Conservation (phyloP, 2,329 filamentous ascomycete species). For the Claviceps capensis region DNA sequence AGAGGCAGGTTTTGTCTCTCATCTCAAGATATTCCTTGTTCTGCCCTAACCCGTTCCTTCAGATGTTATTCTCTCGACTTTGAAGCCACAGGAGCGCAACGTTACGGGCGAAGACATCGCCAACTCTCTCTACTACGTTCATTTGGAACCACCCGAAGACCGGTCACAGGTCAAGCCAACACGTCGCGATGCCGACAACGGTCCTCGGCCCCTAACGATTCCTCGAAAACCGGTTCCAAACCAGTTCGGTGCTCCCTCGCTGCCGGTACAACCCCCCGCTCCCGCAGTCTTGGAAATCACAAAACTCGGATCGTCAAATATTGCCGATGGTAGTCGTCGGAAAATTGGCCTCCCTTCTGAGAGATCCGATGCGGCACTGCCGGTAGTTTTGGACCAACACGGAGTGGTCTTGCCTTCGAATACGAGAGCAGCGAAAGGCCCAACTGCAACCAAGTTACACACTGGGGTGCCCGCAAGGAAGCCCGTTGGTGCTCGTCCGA, state of each 20-base stretch:
- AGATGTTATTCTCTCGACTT: conserved; percentile 87
- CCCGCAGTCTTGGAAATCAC: neutral
- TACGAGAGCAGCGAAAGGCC: neutral
- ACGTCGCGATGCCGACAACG: conserved; percentile 20
- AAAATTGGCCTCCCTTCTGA: neutral
- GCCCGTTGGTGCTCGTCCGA: conserved; percentile 15
- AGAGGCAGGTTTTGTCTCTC: conserved; percentile 44
- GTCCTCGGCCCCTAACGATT: conserved; percentile 29
- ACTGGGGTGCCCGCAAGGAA: conserved; percentile 13
- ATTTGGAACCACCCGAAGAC: conserved; percentile 48
- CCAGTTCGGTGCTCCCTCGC: conserved; percentile 14
- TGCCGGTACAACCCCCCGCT: neutral
- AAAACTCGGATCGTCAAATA: neutral
- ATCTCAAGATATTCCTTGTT: conserved; percentile 4
- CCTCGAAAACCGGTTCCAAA: conserved; percentile 38
- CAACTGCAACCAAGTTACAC: conserved; percentile 7
- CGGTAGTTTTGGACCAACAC: neutral
- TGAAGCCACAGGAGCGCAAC: conserved; percentile 78
- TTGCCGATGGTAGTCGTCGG: neutral
- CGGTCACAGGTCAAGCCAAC: conserved; percentile 16
- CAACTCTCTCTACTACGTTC: conserved; percentile 81
- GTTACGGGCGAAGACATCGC: conserved; percentile 79
- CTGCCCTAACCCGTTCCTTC: conserved; percentile 2
- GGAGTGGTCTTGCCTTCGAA: neutral
- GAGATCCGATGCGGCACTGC: neutral